Percentiles rank a stretch among this genome's conserved stretches.
These are phyloP conservation scores for Allium fistulosum DNA, from an alignment of 106 monocot genomes.

Conservation along the genomic window DNA sequence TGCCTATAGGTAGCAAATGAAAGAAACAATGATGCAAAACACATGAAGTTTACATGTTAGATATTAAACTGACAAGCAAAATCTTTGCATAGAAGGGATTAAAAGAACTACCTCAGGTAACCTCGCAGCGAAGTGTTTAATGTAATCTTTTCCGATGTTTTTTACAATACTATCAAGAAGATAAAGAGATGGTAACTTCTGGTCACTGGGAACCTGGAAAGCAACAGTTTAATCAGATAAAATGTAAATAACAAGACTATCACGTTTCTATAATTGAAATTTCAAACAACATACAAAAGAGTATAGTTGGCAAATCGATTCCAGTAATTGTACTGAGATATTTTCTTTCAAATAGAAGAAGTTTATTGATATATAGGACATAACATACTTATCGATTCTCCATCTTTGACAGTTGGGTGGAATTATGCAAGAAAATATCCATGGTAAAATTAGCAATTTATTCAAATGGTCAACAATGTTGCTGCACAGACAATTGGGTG, in stretches of 20 bases:
- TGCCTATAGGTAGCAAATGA: neutral
- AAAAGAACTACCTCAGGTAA: slow-evolving; percentile 66
- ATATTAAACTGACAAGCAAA: no score
- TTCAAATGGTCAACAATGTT: no score
- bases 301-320: neutral
- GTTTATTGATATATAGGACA: no score
- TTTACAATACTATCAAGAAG: slow-evolving; percentile 99
- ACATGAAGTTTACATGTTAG: neutral
- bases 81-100: neutral
- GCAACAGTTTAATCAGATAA: slow-evolving; percentile 6
- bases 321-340: neutral
- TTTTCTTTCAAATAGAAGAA: neutral
- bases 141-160: slow-evolving; percentile 95
- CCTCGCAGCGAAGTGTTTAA: slow-evolving; percentile 78
- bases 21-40: neutral
- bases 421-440: no score
- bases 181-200: slow-evolving; percentile 94
- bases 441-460: no score
- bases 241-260: neutral
- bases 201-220: slow-evolving; percentile 81
- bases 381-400: no score
- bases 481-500: no score
- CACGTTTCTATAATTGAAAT: no score
- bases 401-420: no score
- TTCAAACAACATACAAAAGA: no score